Evolutionary conservation across 1,139 yeast genomes (phyloP), one percentile per base, ranked within the genome.

Genomic region (Candida pseudoviswanathii): DNA sequence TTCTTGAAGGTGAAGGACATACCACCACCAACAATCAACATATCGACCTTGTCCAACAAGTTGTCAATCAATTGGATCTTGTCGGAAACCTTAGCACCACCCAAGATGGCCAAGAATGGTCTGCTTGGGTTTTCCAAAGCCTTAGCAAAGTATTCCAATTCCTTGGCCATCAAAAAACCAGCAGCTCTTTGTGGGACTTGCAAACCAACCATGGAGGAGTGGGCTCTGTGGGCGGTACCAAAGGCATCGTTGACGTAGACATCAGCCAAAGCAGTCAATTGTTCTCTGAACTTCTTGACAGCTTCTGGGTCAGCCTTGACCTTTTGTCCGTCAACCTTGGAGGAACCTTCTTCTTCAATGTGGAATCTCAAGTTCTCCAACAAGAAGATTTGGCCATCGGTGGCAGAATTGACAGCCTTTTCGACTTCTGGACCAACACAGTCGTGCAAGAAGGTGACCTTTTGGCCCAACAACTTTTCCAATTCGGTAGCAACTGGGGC

Each of bases 191-290:
- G 90, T 54, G 94, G 92, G 63, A 90, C 82, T 63, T 92, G 90
- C 61, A 92, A 78, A 65, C 98, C 98, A 66, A 94, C 98, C 90
- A 94, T 91, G 45, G 98, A 92, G 47, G 97, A 90, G 80, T 92
- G 98, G 56, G 98, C 98, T 81, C 98, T 89, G 86, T 92, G 98
- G 50, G 97, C 96, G 58, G 98, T 94, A 69, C 98, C 98, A 66
- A 92, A 92, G 52, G 98, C 98, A 71, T 92, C 98, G 75, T 92
- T 92, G 71, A 92, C 85, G 78, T 92, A 92, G 59, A 92, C 96
- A 65, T 92, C 98, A 59, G 97, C 97, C 66, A 92, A 81, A 52
- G 88, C 75, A 64, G 96, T 88, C 77, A 92, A 84, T 67, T 87
- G 85, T 63, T 80, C 66, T 82, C 98, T 89, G 87, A 92, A 92